phyloP scores from a whole-genome alignment of 1,139 yeast genomes.

The Suhomyces coccinellae region DNA sequence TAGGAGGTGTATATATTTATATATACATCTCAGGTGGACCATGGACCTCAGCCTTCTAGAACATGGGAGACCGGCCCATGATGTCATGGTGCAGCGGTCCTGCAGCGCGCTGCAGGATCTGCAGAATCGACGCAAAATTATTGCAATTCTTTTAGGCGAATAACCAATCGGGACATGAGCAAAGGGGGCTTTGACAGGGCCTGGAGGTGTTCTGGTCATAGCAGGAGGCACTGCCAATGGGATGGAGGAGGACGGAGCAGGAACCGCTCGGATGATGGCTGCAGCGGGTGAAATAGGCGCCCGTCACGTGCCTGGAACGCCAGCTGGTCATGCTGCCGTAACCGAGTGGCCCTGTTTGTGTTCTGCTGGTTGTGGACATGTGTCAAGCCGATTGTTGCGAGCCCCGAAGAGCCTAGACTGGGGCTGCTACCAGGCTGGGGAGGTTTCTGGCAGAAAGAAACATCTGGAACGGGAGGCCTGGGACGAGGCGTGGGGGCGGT shows the following conservation, averaged over 20 bases:
- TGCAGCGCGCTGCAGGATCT: background rate
- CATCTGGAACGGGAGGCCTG: background rate
- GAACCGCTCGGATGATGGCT: too few species aligned
- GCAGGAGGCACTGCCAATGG: too few species aligned
- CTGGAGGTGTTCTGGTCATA: too few species aligned
- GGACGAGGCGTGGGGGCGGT: background rate
- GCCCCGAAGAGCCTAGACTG: background rate
- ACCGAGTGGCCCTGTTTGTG: too few species aligned
- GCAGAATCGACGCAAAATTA: background rate
- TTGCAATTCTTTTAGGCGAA: slow-evolving; percentile 1
- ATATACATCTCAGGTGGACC: background rate
- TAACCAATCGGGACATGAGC: background rate
- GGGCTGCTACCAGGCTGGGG: background rate
- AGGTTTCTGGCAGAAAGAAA: background rate
- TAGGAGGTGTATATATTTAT: background rate
- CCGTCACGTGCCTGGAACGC: too few species aligned
- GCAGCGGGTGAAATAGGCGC: too few species aligned
- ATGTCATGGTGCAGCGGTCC: slow-evolving; percentile 1
- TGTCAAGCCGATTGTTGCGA: background rate
- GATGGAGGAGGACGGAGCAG: background rate
- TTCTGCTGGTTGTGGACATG: too few species aligned
- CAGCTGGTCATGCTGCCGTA: too few species aligned
- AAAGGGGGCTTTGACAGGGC: background rate
- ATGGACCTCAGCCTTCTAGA: slow-evolving; percentile 4
- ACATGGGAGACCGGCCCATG: background rate